A percentile compares a stretch with the other conserved stretches of the same genome.
Evolutionary conservation across 192 early-diverging fungal species (phyloP).

Genomic region (Backusella parvicylindrica): DNA sequence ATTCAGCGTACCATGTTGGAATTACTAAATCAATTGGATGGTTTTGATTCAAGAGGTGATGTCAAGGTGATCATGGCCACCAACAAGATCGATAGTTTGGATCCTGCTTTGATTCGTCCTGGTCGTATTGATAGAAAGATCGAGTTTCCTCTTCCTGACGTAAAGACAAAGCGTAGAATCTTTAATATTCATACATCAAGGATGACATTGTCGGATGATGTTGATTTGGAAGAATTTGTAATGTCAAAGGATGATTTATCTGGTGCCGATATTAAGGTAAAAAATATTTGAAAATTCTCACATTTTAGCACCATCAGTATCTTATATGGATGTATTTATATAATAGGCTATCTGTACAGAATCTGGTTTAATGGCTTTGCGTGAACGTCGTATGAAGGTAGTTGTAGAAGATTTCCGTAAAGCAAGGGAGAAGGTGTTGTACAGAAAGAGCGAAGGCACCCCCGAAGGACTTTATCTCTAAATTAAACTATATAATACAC

Average conservation of each 20-base stretch:
- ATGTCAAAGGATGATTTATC: slow-evolving; percentile 99
- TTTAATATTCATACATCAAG: slow-evolving; percentile 93
- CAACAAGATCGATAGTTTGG: slow-evolving; percentile 95
- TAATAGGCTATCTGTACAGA: slow-evolving; percentile 97
- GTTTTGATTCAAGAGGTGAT: slow-evolving; percentile 92
- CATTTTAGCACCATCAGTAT: too few relatives aligned
- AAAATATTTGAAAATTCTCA: background rate
- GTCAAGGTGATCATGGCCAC: slow-evolving; percentile 99
- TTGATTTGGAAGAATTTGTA: slow-evolving; percentile 98
- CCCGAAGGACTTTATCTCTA: slow-evolving; percentile 94
- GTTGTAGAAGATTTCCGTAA: slow-evolving; percentile 95
- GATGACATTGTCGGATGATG: slow-evolving; percentile 95
- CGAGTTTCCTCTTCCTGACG: slow-evolving; percentile 97
- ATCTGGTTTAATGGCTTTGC: slow-evolving; percentile 92
- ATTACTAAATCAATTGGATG: slow-evolving; percentile 96
- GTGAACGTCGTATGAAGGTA: slow-evolving; percentile 98
- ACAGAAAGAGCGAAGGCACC: slow-evolving; percentile 97
- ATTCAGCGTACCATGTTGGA: slow-evolving; percentile 98
- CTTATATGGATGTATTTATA: too few relatives aligned
- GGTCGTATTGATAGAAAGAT: slow-evolving; percentile 98
- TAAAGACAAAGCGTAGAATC: slow-evolving; percentile 96
- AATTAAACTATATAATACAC: slow-evolving; percentile 7
- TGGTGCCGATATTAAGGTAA: slow-evolving; percentile 96
- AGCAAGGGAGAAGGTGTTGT: slow-evolving; percentile 98
- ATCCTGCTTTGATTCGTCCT: slow-evolving; percentile 95